Conservation (phyloP, 208 protist species). For the Leishmania aethiopica region DNA sequence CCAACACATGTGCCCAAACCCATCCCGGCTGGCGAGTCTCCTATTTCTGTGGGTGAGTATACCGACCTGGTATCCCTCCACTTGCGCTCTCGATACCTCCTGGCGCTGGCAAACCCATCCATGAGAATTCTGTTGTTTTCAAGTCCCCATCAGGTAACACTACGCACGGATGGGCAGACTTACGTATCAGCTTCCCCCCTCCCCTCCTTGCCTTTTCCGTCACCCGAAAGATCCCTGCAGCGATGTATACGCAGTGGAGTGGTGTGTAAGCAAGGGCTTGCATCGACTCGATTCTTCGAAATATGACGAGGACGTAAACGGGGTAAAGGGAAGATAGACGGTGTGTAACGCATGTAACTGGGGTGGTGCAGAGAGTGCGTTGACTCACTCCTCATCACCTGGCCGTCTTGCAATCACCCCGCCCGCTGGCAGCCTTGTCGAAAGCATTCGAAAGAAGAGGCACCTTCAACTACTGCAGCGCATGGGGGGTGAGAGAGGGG, state of each 20-base stretch:
- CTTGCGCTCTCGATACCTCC: neutral
- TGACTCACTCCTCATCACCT: neutral
- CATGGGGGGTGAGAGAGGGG: neutral
- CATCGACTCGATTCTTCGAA: neutral
- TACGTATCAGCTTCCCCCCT: neutral
- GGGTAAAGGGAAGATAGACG: neutral
- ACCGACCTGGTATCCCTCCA: neutral
- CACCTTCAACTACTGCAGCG: neutral
- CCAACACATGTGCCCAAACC: neutral
- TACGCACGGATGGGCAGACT: neutral
- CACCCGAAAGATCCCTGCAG: neutral
- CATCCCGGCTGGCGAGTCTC: neutral
- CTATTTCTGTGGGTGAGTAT: too few relatives aligned
- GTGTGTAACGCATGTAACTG: neutral
- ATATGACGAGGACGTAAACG: neutral
- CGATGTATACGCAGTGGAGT: neutral
- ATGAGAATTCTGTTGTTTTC: neutral
- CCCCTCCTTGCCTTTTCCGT: neutral
- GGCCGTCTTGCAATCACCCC: neutral
- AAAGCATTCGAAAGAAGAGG: neutral
- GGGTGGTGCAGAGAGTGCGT: neutral
- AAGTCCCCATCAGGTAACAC: neutral
- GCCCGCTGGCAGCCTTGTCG: neutral
- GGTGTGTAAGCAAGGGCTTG: neutral
- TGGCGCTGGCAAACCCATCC: neutral